Evolutionary conservation across 768 basidiomycete genomes (phyloP).

Genomic region (Boletus reticuloceps): DNA sequence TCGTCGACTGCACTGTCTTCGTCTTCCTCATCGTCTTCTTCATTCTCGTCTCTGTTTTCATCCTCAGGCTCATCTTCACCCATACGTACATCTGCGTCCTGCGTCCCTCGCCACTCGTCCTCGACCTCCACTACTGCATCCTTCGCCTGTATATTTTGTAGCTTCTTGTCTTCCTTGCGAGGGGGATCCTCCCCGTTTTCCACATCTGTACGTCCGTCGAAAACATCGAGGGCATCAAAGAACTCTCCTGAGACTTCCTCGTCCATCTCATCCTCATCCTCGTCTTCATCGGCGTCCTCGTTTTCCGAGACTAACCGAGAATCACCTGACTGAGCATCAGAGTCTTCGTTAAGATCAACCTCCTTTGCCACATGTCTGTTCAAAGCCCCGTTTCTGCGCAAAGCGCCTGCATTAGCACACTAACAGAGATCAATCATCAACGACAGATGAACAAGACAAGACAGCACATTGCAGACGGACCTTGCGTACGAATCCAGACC

Average conservation of each 20-base stretch:
- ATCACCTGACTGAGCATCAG: slow-evolving; percentile 29
- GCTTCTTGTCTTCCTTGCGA: slow-evolving; percentile 9
- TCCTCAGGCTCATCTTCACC: slow-evolving; percentile 38
- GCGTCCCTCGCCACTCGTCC: slow-evolving; percentile 27
- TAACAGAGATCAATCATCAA: slow-evolving; percentile 5
- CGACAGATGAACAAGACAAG: not conserved
- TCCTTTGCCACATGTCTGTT: slow-evolving; percentile 40
- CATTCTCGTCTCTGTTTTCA: slow-evolving; percentile 17
- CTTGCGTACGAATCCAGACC: slow-evolving; percentile 42
- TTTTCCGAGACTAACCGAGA: slow-evolving; percentile 15
- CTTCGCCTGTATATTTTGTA: slow-evolving; percentile 45
- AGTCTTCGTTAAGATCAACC: slow-evolving; percentile 65
- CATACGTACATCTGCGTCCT: slow-evolving; percentile 27
- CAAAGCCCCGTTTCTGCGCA: slow-evolving; percentile 20
- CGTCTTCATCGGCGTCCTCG: slow-evolving; percentile 33
- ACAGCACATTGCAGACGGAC: not conserved
- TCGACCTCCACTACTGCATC: slow-evolving; percentile 45
- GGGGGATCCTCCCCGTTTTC: slow-evolving; percentile 8
- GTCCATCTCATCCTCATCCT: slow-evolving; percentile 45
- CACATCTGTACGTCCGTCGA: slow-evolving; percentile 58
- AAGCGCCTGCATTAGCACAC: slow-evolving; percentile 19
- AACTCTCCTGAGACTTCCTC: slow-evolving; percentile 53
- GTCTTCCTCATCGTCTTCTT: slow-evolving; percentile 31
- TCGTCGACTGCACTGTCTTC: slow-evolving; percentile 29
- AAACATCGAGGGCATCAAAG: slow-evolving; percentile 61